phyloP scores from a whole-genome alignment of 208 protist species.

The Wallacemonas sp. region DNA sequence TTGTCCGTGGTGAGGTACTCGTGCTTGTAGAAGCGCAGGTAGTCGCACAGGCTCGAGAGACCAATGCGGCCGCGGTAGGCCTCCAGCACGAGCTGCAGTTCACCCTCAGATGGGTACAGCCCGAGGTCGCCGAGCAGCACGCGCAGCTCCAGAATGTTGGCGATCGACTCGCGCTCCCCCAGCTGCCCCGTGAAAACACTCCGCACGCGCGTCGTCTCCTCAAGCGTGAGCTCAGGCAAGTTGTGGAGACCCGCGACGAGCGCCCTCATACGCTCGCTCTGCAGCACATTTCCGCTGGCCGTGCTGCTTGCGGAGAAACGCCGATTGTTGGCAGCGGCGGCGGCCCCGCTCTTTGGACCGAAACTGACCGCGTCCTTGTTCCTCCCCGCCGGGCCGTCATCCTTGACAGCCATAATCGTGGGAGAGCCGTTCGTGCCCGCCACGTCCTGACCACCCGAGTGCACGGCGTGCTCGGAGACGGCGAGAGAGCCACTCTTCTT shows the following conservation, averaged over 20 bases:
- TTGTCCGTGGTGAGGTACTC: slow-evolving; percentile 26
- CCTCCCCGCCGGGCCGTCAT: slow-evolving; percentile 4
- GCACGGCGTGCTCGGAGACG: not conserved
- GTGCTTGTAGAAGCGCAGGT: slow-evolving; percentile 85
- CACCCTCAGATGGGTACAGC: slow-evolving; percentile 67
- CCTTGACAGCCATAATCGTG: not conserved
- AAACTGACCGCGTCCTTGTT: slow-evolving; percentile 6
- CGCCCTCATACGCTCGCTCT: slow-evolving; percentile 15
- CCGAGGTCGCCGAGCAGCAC: slow-evolving; percentile 72
- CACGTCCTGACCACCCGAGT: not conserved
- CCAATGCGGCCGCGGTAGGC: slow-evolving; percentile 64
- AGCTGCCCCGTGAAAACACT: slow-evolving; percentile 41
- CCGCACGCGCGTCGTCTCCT: slow-evolving; percentile 64
- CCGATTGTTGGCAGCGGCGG: not conserved
- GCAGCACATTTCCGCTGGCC: not conserved
- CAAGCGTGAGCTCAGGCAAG: slow-evolving; percentile 70
- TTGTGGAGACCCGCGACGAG: slow-evolving; percentile 29
- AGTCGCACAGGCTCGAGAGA: slow-evolving; percentile 58
- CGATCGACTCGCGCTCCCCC: slow-evolving; percentile 65
- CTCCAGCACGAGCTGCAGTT: slow-evolving; percentile 60
- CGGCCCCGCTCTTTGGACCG: not conserved
- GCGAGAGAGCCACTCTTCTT: too few species aligned
- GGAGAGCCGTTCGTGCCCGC: not conserved
- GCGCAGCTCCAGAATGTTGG: slow-evolving; percentile 70
- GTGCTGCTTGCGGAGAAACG: not conserved